Conservation (phyloP, 1,284 basidiomycete species). For the Ganoderma leucocontextum region DNA sequence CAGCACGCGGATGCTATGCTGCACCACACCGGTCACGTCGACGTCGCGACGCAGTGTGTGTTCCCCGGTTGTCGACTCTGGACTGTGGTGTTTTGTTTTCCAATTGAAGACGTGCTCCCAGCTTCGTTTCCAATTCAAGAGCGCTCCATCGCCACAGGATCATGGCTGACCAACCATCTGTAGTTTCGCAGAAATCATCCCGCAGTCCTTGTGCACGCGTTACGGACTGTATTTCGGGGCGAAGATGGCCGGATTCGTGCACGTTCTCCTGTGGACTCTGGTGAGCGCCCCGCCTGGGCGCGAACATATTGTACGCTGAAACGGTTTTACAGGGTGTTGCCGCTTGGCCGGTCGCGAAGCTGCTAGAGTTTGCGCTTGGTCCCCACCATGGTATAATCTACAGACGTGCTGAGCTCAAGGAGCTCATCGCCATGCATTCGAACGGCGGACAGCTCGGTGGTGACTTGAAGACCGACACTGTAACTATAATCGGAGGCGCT, state of each 20-base stretch:
- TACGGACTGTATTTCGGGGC: conserved; percentile 94
- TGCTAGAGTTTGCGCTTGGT: conserved; percentile 71
- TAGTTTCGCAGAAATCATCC: conserved; percentile 92
- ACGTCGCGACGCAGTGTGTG: neutral
- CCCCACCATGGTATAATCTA: conserved; percentile 70
- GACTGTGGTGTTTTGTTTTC: neutral
- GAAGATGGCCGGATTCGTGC: conserved; percentile 85
- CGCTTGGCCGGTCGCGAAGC: conserved; percentile 83
- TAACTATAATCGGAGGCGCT: conserved; percentile 80
- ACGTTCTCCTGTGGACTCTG: conserved; percentile 71
- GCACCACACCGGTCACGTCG: neutral
- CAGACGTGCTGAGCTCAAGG: conserved; percentile 69
- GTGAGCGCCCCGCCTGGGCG: conserved; percentile 49
- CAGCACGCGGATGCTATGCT: neutral
- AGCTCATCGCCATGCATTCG: conserved; percentile 77
- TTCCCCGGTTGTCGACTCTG: neutral
- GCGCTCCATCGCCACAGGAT: neutral
- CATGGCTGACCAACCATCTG: neutral
- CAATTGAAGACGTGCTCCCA: neutral
- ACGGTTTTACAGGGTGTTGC: conserved; percentile 63
- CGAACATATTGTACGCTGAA: neutral
- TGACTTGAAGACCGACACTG: conserved; percentile 76
- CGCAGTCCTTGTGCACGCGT: conserved; percentile 89
- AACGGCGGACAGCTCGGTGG: conserved; percentile 64
- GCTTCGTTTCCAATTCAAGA: neutral